Conservation (phyloP, 2,329 filamentous ascomycete genomes). For the Neonectria sp. region DNA sequence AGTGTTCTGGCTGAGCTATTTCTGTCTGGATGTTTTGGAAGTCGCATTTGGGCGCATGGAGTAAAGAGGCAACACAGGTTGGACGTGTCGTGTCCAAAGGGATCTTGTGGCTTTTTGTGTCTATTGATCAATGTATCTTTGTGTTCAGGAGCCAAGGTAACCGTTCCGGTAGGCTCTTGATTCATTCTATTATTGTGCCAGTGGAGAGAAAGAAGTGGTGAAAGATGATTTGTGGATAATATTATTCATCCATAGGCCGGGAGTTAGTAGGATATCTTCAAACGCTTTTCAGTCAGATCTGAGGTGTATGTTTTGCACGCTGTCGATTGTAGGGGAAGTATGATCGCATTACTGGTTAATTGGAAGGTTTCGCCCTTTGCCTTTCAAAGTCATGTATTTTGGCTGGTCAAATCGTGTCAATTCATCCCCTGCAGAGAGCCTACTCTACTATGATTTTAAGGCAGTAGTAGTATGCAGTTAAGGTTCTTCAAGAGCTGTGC, state of each 20-base stretch:
- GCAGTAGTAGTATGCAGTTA: too few relatives aligned
- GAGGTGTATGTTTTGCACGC: neutral
- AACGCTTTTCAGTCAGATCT: conserved; percentile 1
- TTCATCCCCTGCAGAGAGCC: too few relatives aligned
- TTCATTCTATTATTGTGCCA: conserved; percentile 23
- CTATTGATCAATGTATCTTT: conserved; percentile 43
- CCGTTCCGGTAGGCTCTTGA: conserved; percentile 29
- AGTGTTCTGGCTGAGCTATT: conserved; percentile 14
- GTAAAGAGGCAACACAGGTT: conserved; percentile 42
- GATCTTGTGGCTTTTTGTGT: conserved; percentile 28
- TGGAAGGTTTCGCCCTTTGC: too few relatives aligned
- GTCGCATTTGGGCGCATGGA: conserved; percentile 47
- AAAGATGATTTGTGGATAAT: conserved; percentile 35
- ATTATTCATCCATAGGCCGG: conserved; percentile 46
- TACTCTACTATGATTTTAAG: too few relatives aligned
- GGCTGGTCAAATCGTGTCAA: too few relatives aligned
- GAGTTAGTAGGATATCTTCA: conserved; percentile 42
- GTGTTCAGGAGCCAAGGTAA: conserved; percentile 37
- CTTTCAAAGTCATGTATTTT: too few relatives aligned
- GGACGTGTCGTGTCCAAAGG: conserved; percentile 29
- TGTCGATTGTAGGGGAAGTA: too few relatives aligned
- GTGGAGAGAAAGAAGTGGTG: conserved; percentile 14
- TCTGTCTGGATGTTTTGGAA: conserved; percentile 26
- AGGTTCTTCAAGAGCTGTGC: neutral
- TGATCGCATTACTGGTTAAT: too few relatives aligned